Evolutionary conservation across 352 stramenopile species (phyloP).

Genomic region (Pythium insidiosum): DNA sequence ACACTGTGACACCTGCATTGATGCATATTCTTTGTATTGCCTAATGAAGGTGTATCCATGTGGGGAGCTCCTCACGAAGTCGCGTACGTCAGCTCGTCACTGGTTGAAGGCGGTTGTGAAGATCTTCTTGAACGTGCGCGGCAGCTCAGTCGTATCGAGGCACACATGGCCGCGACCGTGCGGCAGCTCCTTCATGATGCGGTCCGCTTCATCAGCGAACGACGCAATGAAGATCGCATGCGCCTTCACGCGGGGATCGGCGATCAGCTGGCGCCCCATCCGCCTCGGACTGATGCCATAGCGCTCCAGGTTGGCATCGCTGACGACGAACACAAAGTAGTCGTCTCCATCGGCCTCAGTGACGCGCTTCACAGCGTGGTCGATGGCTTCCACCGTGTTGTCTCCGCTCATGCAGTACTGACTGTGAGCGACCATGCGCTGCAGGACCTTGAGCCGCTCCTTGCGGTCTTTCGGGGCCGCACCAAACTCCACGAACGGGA

Average conservation of each 20-base stretch:
- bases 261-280: conserved; percentile 42
- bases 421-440: conserved; percentile 92
- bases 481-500: conserved; percentile 89
- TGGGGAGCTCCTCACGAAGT: too few relatives aligned
- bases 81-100: too few relatives aligned
- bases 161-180: conserved; percentile 67
- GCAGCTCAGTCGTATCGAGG: conserved; percentile 70
- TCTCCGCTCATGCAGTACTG: conserved; percentile 93
- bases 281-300: conserved; percentile 79
- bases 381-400: conserved; percentile 91
- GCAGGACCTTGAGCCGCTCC: conserved; percentile 86
- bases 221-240: conserved; percentile 82
- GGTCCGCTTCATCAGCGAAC: conserved; percentile 71
- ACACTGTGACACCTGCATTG: conserved; percentile 1
- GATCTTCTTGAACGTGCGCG: conserved; percentile 81
- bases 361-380: conserved; percentile 65
- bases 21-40: background rate
- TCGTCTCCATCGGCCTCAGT: conserved; percentile 56
- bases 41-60: conserved; percentile 3
- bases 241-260: conserved; percentile 49
- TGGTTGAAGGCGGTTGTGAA: conserved; percentile 54
- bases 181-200: conserved; percentile 55
- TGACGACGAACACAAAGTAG: conserved; percentile 91
- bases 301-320: conserved; percentile 92
- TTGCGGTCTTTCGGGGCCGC: conserved; percentile 78